phyloP scores from a whole-genome alignment of 305 asterid genomes.

The Fraxinus dipetala region DNA sequence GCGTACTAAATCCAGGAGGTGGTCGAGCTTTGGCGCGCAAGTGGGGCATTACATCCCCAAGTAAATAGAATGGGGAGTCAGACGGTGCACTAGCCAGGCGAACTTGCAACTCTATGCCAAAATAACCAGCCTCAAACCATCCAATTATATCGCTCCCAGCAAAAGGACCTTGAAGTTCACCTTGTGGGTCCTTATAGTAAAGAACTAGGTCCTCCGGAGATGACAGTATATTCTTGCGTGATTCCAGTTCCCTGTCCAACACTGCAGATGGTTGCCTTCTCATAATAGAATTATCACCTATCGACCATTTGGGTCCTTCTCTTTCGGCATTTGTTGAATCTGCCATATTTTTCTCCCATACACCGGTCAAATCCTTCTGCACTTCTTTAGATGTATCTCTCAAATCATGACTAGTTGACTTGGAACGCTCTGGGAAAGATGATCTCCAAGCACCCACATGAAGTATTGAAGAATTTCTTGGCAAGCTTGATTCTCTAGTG shows the following conservation, averaged over 20 bases:
- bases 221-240: slow-evolving; percentile 35
- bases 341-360: slow-evolving; percentile 32
- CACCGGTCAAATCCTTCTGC: slow-evolving; percentile 35
- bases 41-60: slow-evolving; percentile 90
- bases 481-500: slow-evolving; percentile 38
- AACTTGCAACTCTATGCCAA: slow-evolving; percentile 78
- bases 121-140: slow-evolving; percentile 85
- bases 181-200: slow-evolving; percentile 77
- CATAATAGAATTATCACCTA: slow-evolving; percentile 42
- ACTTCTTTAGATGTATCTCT: slow-evolving; percentile 38
- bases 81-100: slow-evolving; percentile 57
- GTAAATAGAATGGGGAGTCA: slow-evolving; percentile 57
- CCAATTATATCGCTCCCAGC: slow-evolving; percentile 70
- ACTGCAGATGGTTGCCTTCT: slow-evolving; percentile 48
- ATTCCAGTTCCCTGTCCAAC: slow-evolving; percentile 45
- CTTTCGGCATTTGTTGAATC: slow-evolving; percentile 38
- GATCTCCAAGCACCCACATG: slow-evolving; percentile 53
- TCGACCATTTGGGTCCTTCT: slow-evolving; percentile 49
- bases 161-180: slow-evolving; percentile 76
- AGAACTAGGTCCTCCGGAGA: slow-evolving; percentile 74
- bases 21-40: slow-evolving; percentile 75
- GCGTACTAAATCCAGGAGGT: slow-evolving; percentile 77
- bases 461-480: slow-evolving; percentile 40
- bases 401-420: slow-evolving; percentile 41
- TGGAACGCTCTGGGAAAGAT: slow-evolving; percentile 46